These are phyloP conservation scores for Linderniella brevidens DNA, from an alignment of 257 asterid genomes.

Conservation along the genomic window DNA sequence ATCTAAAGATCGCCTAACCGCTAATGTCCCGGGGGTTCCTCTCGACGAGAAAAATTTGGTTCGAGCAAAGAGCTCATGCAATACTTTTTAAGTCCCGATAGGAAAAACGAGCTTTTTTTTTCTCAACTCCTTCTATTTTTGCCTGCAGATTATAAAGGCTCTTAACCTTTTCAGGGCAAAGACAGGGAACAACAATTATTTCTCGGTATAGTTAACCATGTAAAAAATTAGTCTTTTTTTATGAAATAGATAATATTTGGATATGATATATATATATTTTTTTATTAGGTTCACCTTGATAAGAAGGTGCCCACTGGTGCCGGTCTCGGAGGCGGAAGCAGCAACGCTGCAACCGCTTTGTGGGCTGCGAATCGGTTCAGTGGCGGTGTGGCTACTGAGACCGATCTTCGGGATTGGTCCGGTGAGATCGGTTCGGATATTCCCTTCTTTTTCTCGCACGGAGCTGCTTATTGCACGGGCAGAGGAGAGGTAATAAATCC, in stretches of 20 bases:
- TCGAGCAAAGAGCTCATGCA: not conserved
- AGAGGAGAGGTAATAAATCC: constrained; percentile 37
- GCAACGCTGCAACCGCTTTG: constrained; percentile 97
- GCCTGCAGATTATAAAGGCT: constrained; percentile 87
- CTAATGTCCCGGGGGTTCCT: constrained; percentile 76
- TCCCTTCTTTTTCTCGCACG: constrained; percentile 91
- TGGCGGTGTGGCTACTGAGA: constrained; percentile 68
- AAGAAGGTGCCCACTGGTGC: constrained; percentile 98
- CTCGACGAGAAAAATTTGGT: constrained; percentile 78
- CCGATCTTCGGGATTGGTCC: constrained; percentile 93
- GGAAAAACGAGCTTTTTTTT: not conserved
- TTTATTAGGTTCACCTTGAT: constrained; percentile 68
- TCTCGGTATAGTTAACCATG: constrained; percentile 39
- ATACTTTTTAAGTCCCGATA: constrained; percentile 6
- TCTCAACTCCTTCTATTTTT: not conserved
- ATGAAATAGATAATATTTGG: no score
- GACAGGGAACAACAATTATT: constrained; percentile 63
- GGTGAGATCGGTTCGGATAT: constrained; percentile 91
- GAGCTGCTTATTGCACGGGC: constrained; percentile 93
- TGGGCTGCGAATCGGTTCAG: constrained; percentile 99
- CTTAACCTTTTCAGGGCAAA: constrained; percentile 85
- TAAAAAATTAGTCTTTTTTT: not conserved
- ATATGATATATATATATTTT: not conserved
- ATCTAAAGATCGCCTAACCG: constrained; percentile 57
- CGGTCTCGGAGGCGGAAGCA: constrained; percentile 98